phyloP scores from a whole-genome alignment of 257 asterid species.

The Capsicum rhomboideum region DNA sequence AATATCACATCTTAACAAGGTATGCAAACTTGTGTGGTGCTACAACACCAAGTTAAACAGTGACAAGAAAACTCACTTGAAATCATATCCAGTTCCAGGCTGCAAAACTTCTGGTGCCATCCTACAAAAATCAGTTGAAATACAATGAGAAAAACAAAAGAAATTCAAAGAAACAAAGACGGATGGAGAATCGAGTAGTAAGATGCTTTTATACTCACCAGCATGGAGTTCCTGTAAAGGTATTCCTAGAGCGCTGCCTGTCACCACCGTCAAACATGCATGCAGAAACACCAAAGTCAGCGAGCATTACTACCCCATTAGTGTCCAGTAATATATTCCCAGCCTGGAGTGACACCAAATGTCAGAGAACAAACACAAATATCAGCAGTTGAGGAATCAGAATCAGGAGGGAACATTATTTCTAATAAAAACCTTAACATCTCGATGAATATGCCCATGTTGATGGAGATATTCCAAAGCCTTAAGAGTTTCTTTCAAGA shows the following conservation, averaged over 20 bases:
- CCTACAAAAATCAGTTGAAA: conserved; percentile 39
- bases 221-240: conserved; percentile 99
- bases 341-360: conserved; percentile 49
- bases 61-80: conserved; percentile 58
- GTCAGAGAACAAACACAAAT: conserved; percentile 1
- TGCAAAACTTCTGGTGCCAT: conserved; percentile 99
- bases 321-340: conserved; percentile 90
- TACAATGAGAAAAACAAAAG: not conserved
- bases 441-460: conserved; percentile 97
- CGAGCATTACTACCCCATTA: conserved; percentile 88
- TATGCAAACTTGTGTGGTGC: not conserved
- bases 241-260: conserved; percentile 93
- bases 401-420: conserved; percentile 5
- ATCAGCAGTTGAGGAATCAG: not conserved
- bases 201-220: conserved; percentile 41
- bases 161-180: not conserved
- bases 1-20: not conserved
- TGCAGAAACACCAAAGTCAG: conserved; percentile 97
- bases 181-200: not conserved
- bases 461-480: conserved; percentile 93
- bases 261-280: conserved; percentile 96
- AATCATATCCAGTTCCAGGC: conserved; percentile 98
- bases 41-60: not conserved
- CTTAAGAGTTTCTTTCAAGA: conserved; percentile 91
- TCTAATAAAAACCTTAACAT: conserved; percentile 60